Evolutionary conservation across 345 rosid genomes (phyloP).

Genomic region (Laguncularia racemosa): DNA sequence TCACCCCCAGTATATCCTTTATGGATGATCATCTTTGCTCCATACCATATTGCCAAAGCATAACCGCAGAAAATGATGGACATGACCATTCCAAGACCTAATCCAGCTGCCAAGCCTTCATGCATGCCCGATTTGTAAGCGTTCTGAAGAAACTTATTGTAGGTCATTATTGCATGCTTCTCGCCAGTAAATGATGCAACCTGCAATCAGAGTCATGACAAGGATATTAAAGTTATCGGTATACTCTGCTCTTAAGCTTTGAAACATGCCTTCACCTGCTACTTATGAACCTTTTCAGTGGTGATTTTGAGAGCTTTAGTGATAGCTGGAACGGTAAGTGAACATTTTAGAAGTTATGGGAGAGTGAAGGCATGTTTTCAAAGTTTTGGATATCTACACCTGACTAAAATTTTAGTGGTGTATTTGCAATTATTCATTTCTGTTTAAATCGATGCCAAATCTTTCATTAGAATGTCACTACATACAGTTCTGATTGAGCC

Average conservation of each 20-base stretch:
- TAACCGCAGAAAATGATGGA: constrained; percentile 8
- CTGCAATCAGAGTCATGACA: constrained; percentile 8
- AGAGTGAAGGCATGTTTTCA: no score
- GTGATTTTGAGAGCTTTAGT: no score
- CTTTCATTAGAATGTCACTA: not conserved
- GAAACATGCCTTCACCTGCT: no score
- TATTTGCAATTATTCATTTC: no score
- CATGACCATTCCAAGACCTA: constrained; percentile 15
- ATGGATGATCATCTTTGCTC: constrained; percentile 23
- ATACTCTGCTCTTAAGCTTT: no score
- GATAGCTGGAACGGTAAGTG: no score
- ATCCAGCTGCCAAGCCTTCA: constrained; percentile 19
- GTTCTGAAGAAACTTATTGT: constrained; percentile 15
- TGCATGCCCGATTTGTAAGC: constrained; percentile 18
- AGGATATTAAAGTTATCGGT: no score
- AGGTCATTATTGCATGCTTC: constrained; percentile 12
- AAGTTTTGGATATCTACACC: no score
- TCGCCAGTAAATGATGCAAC: constrained; percentile 32
- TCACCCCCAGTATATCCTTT: constrained; percentile 23
- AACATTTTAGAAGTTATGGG: no score
- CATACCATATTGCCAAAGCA: constrained; percentile 25
- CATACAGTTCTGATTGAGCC: constrained; percentile 74
- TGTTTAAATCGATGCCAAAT: no score
- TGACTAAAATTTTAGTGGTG: no score
- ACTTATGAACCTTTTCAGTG: no score